These are phyloP conservation scores for Eucalyptus guilfoylei DNA, from an alignment of 345 rosid species.

Conservation along the genomic window DNA sequence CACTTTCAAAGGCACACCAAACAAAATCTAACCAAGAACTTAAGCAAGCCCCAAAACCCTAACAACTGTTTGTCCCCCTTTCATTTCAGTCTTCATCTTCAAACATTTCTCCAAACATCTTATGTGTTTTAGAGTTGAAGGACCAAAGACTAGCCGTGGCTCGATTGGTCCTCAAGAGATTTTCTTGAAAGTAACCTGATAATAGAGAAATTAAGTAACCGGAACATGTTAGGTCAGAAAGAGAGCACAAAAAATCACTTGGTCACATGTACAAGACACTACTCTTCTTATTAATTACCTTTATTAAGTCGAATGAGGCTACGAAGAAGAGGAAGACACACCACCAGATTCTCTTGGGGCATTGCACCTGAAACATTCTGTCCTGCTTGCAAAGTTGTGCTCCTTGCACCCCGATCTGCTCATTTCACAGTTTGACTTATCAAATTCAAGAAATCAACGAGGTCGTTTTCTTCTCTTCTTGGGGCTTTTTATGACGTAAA, in stretches of 20 bases:
- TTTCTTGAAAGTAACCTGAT: background rate
- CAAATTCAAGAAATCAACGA: background rate
- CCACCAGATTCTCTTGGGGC: slow-evolving; percentile 59
- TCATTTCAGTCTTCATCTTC: background rate
- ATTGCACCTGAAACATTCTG: slow-evolving; percentile 84
- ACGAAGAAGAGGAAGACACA: slow-evolving; percentile 7
- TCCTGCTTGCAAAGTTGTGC: slow-evolving; percentile 93
- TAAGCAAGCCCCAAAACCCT: background rate
- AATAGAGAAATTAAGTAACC: background rate
- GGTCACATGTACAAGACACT: background rate
- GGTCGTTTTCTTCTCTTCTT: background rate
- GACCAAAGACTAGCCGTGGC: background rate
- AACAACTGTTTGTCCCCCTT: background rate
- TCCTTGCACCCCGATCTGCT: slow-evolving; percentile 72
- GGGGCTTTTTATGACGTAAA: background rate
- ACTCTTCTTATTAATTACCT: background rate
- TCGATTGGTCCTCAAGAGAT: background rate
- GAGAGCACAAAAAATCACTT: background rate
- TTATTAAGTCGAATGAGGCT: background rate
- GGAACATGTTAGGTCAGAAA: background rate
- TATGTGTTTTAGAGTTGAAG: background rate
- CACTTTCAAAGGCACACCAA: background rate
- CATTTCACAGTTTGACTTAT: background rate
- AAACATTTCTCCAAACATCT: background rate
- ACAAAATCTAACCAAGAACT: background rate